Base-by-base conservation (phyloP, 2,329 filamentous ascomycete genomes). In the Neofusicoccum sp. region DNA sequence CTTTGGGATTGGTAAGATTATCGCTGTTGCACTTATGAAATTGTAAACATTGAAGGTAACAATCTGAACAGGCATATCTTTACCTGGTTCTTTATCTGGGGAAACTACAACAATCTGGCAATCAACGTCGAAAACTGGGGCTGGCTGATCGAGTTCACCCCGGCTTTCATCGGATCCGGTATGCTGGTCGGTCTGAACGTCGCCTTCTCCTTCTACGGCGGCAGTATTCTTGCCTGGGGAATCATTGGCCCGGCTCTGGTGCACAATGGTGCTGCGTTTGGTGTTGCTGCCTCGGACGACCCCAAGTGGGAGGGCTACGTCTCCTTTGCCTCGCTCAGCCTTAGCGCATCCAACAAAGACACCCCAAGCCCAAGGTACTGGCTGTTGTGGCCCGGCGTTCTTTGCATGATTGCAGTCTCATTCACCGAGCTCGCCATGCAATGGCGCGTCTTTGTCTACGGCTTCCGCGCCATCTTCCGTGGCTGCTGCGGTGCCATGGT, bases 1-100 rank as follows among this genome's bases (percentile, higher is more conserved):
- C 76, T 88, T 5, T 87, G 84, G 79, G 83, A 85, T 71, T 85
- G 83, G 83, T 82, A 83, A 66, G 72, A 81, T 66, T 82, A 5
- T 5, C 14, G 28, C 22, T 6, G 8, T 7, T 48, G 1, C 12
- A 8, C 29, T 29, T 48, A 41, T 41, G n/a, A 9, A 41, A 41
- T n/a, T n/a, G 9, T 41, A 41, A 9, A 41, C 9, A 41, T n/a
- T 41, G 37, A 9, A 41, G 37, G n/a, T 36, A 76, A 82, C 14
- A 86, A 85, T 22, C 84, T 87, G 79, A 83, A 85, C 71, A 85
- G 83, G 83, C 83, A 83, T 66, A 72, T 81, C 65, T 83, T 83
- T 65, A 81, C 79, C 28, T 81, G 80, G 80, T 80, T 86, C 71
- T 85, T 80, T 70, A 81, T 83, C 67, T 86, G 84, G 84, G 77